Evolutionary conservation across 768 basidiomycete species (phyloP), one percentile per base, ranked within the genome.

Genomic region (Gloeostereum incarnatum): DNA sequence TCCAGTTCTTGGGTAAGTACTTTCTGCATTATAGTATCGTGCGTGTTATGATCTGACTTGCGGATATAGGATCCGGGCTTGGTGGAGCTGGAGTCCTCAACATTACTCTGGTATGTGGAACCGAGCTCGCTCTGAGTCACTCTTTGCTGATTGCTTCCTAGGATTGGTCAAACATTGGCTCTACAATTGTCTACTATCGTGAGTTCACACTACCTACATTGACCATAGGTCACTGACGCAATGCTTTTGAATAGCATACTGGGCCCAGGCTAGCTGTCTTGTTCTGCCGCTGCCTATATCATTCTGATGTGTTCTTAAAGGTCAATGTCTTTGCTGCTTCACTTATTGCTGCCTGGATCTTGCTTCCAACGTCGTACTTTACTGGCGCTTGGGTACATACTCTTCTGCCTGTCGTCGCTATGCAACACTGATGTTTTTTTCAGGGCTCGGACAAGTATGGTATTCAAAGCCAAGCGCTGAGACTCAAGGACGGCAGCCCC

Each of bases 141-240:
- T n/a, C n/a, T n/a, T n/a, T n/a, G n/a, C n/a, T n/a, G n/a, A n/a
- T n/a, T n/a, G n/a, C n/a, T n/a, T n/a, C n/a, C n/a, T n/a, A n/a
- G n/a, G 52, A 53, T 20, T 53, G 52, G 52, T 46, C 46, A 3
- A 53, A 53, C 36, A 53, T 53, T 22, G 43, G 46, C 22, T 53
- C 52, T 9, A 22, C 46, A 7, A 31, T 42, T 9, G 31, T 53
- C 18, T 49, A 50, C 45, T 51, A 48, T 34, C 52, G n/a, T n/a
- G n/a, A n/a, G n/a, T n/a, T n/a, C n/a, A n/a, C n/a, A n/a, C n/a
- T n/a, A n/a, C n/a, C n/a, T n/a, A n/a, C n/a, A n/a, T n/a, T n/a
- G n/a, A n/a, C n/a, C n/a, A n/a, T n/a, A n/a, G n/a, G n/a, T n/a
- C n/a, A n/a, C n/a, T n/a, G n/a, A n/a, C n/a, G n/a, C n/a, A n/a